A percentile compares a stretch with the other conserved stretches of the same genome.
phyloP scores from a whole-genome alignment of 1,284 basidiomycete species.

The Trametes pubescens region DNA sequence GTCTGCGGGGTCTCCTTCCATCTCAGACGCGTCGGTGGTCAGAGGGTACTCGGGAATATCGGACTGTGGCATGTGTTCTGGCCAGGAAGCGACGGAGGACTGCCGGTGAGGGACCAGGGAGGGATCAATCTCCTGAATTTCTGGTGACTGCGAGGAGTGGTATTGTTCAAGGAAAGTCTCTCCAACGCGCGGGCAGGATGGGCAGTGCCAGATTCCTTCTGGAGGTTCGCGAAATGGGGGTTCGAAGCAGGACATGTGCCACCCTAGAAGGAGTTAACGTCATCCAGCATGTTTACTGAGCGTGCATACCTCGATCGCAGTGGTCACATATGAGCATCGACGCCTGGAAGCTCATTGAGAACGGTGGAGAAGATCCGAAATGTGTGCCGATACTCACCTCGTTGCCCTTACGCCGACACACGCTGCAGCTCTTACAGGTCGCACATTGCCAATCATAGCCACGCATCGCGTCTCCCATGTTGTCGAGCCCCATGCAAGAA shows the following conservation, averaged over 20 bases:
- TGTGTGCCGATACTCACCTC: constrained; percentile 69
- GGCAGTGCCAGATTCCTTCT: constrained; percentile 81
- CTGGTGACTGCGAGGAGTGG: constrained; percentile 16
- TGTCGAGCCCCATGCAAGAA: constrained; percentile 71
- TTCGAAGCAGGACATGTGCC: constrained; percentile 90
- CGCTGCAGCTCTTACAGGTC: constrained; percentile 94
- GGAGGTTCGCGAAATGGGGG: constrained; percentile 79
- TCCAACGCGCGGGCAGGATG: constrained; percentile 56
- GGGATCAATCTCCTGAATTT: constrained; percentile 21
- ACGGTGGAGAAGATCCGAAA: constrained; percentile 14
- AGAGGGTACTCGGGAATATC: constrained; percentile 22
- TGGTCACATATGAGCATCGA: constrained; percentile 92
- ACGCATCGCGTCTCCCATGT: constrained; percentile 61
- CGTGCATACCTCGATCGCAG: constrained; percentile 84
- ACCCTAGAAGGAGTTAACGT: constrained; percentile 58
- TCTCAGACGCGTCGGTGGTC: constrained; percentile 39
- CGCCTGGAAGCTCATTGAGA: constrained; percentile 56
- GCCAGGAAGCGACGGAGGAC: constrained; percentile 60
- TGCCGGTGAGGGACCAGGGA: constrained; percentile 38
- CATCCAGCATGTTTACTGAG: constrained; percentile 22
- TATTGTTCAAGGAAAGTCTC: constrained; percentile 12
- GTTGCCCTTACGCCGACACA: constrained; percentile 86
- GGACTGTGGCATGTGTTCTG: constrained; percentile 41
- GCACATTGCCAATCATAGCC: constrained; percentile 90
- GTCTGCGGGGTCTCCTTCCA: constrained; percentile 40